phyloP scores from a whole-genome alignment of 148 eudicot genomes.

The Rhododendron henanense region DNA sequence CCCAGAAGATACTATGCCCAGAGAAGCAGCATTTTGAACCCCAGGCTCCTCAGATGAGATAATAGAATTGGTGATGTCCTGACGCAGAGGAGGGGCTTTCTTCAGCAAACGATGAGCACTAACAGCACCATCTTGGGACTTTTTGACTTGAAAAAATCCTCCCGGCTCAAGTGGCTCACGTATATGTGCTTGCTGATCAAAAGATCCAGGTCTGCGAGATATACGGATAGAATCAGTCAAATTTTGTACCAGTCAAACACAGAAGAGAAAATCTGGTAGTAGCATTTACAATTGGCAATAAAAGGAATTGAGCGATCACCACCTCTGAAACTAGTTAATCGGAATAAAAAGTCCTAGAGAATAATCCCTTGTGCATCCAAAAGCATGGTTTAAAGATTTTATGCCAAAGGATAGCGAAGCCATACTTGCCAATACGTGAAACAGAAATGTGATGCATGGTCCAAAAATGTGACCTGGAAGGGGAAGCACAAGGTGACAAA shows the following conservation, averaged over 20 bases:
- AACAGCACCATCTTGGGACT: conserved; percentile 48
- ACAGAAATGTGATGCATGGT: not conserved
- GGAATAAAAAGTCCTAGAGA: not conserved
- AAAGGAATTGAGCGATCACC: not conserved
- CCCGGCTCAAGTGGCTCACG: conserved; percentile 27
- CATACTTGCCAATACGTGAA: not conserved
- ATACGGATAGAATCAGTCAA: not conserved
- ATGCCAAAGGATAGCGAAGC: not conserved
- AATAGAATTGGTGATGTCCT: conserved; percentile 17
- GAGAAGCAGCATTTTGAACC: conserved; percentile 15
- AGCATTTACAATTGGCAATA: not conserved
- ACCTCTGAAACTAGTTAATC: not conserved
- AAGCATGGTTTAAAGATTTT: not conserved
- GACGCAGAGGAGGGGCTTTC: conserved; percentile 57
- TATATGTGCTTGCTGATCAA: conserved; percentile 37
- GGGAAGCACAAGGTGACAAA: not conserved
- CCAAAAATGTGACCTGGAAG: not conserved
- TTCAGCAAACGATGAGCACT: conserved; percentile 55
- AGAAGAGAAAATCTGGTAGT: not conserved
- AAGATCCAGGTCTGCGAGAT: conserved; percentile 14
- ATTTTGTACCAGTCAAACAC: not conserved
- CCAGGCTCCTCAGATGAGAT: conserved; percentile 12
- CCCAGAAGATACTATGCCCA: conserved; percentile 34
- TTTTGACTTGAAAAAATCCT: conserved; percentile 30
- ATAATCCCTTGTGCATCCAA: not conserved